These are phyloP conservation scores for Chloropicon primus DNA, from an alignment of 139 green algal genomes.

Conservation along the genomic window DNA sequence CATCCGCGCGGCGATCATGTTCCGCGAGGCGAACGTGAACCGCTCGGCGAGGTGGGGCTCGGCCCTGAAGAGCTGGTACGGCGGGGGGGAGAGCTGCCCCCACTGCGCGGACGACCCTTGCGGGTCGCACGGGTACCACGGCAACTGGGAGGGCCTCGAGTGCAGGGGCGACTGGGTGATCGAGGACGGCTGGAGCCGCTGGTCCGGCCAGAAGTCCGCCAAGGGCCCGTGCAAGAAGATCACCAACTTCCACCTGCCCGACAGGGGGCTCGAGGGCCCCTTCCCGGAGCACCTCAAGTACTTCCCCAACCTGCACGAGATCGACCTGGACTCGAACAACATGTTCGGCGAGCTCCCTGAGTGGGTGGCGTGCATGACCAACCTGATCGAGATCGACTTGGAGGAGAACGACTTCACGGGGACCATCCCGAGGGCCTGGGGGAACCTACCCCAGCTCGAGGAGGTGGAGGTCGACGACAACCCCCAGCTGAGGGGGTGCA, in stretches of 20 bases:
- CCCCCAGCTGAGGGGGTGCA: not conserved
- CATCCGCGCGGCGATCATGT: not conserved
- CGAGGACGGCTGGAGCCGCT: not conserved
- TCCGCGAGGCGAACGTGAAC: not conserved
- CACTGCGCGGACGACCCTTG: not conserved
- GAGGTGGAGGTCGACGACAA: slow-evolving; percentile 5
- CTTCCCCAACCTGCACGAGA: slow-evolving; percentile 3
- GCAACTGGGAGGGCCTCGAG: slow-evolving; percentile 4
- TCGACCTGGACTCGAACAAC: not conserved
- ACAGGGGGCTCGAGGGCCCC: not conserved
- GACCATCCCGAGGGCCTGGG: not conserved
- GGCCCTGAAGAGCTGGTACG: not conserved
- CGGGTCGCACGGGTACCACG: not conserved
- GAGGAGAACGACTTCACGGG: slow-evolving; percentile 5
- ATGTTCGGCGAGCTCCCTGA: not conserved
- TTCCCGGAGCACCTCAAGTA: slow-evolving; percentile 1
- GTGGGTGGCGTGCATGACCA: slow-evolving; percentile 1
- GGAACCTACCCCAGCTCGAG: not conserved
- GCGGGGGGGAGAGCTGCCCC: not conserved
- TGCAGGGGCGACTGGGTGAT: not conserved
- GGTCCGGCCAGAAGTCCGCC: not conserved
- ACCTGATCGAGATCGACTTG: slow-evolving; percentile 6
- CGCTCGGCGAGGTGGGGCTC: not conserved
- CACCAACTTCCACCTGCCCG: slow-evolving; percentile 4
- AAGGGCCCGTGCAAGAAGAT: not conserved